Percentiles rank a stretch among this genome's conserved stretches.
These are phyloP conservation scores for Aegilops speltoides DNA, from an alignment of 176 grass and related monocot genomes.

Conservation along the genomic window DNA sequence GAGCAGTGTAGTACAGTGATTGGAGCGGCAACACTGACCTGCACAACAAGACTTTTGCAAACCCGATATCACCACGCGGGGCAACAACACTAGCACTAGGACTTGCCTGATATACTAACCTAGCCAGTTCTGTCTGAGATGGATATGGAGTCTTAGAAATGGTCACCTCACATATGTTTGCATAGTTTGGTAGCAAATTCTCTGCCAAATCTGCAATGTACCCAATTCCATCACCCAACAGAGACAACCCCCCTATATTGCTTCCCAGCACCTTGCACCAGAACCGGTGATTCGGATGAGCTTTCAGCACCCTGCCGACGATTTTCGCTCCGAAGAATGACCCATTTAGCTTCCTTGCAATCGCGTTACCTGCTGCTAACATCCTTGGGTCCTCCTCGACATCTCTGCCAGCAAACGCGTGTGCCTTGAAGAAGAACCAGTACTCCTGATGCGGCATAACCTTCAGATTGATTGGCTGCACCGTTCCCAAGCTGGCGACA, in stretches of 20 bases:
- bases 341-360: background rate
- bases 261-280: conserved; percentile 9
- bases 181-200: background rate
- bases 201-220: conserved; percentile 15
- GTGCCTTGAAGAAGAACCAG: conserved; percentile 40
- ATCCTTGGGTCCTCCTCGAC: background rate
- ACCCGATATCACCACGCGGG: background rate
- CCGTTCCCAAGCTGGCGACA: background rate
- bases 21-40: conserved; percentile 17
- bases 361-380: background rate
- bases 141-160: background rate
- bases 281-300: background rate
- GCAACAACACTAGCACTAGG: background rate
- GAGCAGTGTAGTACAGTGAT: conserved; percentile 15
- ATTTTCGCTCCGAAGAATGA: conserved; percentile 4
- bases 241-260: background rate
- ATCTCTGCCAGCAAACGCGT: background rate
- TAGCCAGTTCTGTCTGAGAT: background rate
- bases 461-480: background rate
- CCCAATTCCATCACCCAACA: background rate
- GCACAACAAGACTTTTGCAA: conserved; percentile 13
- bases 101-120: background rate
- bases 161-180: background rate
- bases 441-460: background rate
- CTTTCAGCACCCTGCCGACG: background rate